A percentile compares a stretch with the other conserved stretches of the same genome.
Conservation (phyloP, 441 rosid species). For the Mallotus japonicus region DNA sequence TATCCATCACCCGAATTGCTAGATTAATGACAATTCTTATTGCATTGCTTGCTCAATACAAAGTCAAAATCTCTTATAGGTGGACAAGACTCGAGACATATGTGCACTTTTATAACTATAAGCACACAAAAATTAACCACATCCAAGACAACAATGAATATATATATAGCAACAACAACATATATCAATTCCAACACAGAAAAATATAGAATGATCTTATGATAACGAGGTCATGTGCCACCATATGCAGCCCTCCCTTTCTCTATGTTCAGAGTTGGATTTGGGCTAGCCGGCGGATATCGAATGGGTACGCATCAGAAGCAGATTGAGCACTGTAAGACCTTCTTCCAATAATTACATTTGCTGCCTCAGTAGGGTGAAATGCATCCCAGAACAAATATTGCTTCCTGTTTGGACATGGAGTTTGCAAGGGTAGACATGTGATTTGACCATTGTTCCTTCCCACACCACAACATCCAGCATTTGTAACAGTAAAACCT, state of each 20-base stretch:
- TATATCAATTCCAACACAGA: neutral
- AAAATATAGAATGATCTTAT: neutral
- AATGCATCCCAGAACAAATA: slow-evolving; percentile 87
- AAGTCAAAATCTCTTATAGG: neutral
- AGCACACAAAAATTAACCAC: neutral
- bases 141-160: neutral
- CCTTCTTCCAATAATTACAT: slow-evolving; percentile 54
- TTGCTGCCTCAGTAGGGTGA: slow-evolving; percentile 79
- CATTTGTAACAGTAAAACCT: slow-evolving; percentile 68
- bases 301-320: slow-evolving; percentile 61
- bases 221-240: no score
- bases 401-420: slow-evolving; percentile 59
- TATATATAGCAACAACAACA: neutral
- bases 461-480: slow-evolving; percentile 90
- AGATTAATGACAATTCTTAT: neutral
- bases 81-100: neutral
- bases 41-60: neutral
- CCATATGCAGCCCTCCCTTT: no score
- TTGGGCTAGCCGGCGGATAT: slow-evolving; percentile 61
- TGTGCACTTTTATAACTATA: no score
- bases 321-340: slow-evolving; percentile 69
- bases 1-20: no score
- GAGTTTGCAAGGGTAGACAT: slow-evolving; percentile 69
- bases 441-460: slow-evolving; percentile 90
- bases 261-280: slow-evolving; percentile 34